Evolutionary conservation across 495 filamentous ascomycete species (phyloP), one percentile per base, ranked within the genome.

Genomic region (Astrothelium subdiscretum): DNA sequence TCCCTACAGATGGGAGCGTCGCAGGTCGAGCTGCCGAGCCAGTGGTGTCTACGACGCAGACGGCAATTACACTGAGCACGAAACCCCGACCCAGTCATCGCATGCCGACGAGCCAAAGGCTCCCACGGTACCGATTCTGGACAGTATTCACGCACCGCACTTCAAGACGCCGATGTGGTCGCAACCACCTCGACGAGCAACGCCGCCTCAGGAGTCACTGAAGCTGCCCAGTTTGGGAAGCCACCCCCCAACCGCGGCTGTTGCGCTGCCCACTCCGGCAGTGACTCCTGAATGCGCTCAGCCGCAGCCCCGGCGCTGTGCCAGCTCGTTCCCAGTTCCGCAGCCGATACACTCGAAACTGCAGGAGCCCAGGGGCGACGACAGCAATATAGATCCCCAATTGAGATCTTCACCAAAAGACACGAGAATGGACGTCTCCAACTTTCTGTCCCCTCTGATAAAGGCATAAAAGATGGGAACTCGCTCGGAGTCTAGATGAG

Each of bases 111-210:
- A 54, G n/a, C 15, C 20, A 8, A 54, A 54, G 48, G 15, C 48
- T 10, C 20, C 48, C 15, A 8, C 6, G 6, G 8, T 29, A 15
- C 12, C 22, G 29, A 8, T 15, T 11, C 8, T 15, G 15, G 48
- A 54, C 5, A 54, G 48, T 15, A 27, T 54, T 20, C 24, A 4
- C 20, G 24, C 24, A 27, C 24, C 48, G 11, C 48, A 10, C 22
- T 54, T 54, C 48, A 54, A 54, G 48, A 54, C 48, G 24, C 48
- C 48, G 6, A 54, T 54, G 12, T 54, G 48, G 48, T 27, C 48
- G 20, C 48, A 54, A 29, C 20, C 22, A 8, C 6, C 48, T 26
- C 48, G 48, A 27, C 48, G 48, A 54, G 5, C 48, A 8, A 54
- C 24, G 3, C 24, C 48, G 8, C 48, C 48, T 10, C 48, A 54